Evolutionary conservation across 495 filamentous ascomycete genomes (phyloP).

Genomic region (Staphylotrichum tortipilum): DNA sequence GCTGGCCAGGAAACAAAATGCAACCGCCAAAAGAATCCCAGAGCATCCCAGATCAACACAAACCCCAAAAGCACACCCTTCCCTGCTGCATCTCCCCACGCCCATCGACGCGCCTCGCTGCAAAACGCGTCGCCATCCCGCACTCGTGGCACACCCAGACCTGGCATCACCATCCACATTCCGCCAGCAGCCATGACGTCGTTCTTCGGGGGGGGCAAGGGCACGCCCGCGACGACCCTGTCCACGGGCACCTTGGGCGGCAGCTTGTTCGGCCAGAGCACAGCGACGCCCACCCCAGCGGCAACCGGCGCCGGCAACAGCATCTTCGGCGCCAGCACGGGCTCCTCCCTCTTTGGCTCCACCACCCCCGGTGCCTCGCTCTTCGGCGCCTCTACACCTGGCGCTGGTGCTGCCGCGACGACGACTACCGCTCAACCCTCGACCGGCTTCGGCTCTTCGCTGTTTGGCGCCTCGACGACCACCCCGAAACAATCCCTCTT

Average conservation of each 20-base stretch:
- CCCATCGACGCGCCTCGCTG: neutral
- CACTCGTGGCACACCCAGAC: neutral
- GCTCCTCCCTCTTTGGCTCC: slow-evolving; percentile 2
- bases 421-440: slow-evolving; percentile 1
- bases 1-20: neutral
- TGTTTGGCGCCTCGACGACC: slow-evolving; percentile 14
- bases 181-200: slow-evolving; percentile 5
- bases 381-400: neutral
- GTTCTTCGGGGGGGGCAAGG: slow-evolving; percentile 8
- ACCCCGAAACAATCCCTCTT: slow-evolving; percentile 17
- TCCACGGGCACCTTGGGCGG: slow-evolving; percentile 8
- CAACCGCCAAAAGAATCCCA: too few species aligned
- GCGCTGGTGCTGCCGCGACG: neutral
- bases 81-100: too few species aligned
- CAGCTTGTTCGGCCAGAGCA: neutral
- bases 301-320: neutral
- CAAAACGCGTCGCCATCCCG: neutral
- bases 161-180: neutral
- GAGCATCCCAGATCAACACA: too few species aligned
- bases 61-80: neutral
- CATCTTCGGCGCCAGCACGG: slow-evolving; percentile 6
- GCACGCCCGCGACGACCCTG: slow-evolving; percentile 10
- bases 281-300: neutral
- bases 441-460: slow-evolving; percentile 7
- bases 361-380: neutral